phyloP scores from a whole-genome alignment of 2,329 filamentous ascomycete species.

The Sporothrix pallida region DNA sequence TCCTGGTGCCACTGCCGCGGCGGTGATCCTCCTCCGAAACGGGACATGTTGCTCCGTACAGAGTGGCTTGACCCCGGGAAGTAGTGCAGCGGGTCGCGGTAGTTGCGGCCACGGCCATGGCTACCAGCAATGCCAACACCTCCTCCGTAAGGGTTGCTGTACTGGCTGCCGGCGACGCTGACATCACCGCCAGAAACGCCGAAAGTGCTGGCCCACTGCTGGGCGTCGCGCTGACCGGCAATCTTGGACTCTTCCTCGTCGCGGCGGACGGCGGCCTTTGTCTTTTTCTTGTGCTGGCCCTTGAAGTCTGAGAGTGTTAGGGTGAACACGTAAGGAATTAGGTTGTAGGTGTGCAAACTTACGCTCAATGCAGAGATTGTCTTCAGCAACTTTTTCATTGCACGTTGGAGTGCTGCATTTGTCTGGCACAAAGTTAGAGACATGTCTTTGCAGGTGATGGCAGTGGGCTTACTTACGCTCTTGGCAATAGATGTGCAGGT shows the following conservation, averaged over 20 bases:
- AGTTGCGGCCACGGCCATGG: not conserved
- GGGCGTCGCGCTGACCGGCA: not conserved
- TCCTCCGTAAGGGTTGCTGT: not conserved
- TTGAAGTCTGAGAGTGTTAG: conserved; percentile 3
- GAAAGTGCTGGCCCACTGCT: conserved; percentile 16
- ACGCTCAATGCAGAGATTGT: conserved; percentile 31
- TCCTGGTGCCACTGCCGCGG: not conserved
- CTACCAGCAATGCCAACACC: too few species aligned
- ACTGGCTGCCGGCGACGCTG: not conserved
- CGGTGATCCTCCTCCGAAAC: not conserved
- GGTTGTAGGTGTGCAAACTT: not conserved
- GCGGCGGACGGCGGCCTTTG: conserved; percentile 10
- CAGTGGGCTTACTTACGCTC: conserved; percentile 21
- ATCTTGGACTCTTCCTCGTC: conserved; percentile 4
- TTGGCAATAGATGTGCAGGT: conserved; percentile 32
- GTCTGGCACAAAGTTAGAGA: conserved; percentile 25
- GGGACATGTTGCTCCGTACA: not conserved
- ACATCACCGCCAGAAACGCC: not conserved
- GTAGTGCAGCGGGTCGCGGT: conserved; percentile 1
- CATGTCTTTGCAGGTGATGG: not conserved
- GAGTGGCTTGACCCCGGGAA: not conserved
- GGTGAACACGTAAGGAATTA: not conserved
- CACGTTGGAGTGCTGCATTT: conserved; percentile 29
- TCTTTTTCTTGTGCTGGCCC: conserved; percentile 6
- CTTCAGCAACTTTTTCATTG: conserved; percentile 10